Percentiles rank a stretch among this genome's conserved stretches.
Evolutionary conservation across 2,329 filamentous ascomycete species (phyloP).

Genomic region (Phaeosphaeriaceae sp.): DNA sequence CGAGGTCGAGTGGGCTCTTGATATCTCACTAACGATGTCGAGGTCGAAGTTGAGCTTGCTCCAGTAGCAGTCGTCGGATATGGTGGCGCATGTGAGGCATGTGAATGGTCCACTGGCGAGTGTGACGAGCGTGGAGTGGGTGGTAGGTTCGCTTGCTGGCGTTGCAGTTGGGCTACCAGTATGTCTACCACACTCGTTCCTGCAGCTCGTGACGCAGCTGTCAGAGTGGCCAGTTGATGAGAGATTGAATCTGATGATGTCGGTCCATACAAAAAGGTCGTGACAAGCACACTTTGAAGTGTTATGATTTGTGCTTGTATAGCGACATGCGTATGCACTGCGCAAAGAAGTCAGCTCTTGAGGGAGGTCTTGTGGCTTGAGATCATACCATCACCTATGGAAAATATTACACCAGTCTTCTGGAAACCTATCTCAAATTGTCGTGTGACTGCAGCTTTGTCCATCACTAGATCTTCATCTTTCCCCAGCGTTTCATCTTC

Average conservation of each 20-base stretch:
- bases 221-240: constrained; percentile 39
- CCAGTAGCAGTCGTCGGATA: constrained; percentile 22
- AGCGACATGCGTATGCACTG: constrained; percentile 41
- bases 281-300: constrained; percentile 41
- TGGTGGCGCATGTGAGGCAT: constrained; percentile 12
- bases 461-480: constrained; percentile 40
- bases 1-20: constrained; percentile 20
- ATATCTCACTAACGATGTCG: constrained; percentile 34
- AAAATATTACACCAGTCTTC: constrained; percentile 37
- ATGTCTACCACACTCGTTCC: constrained; percentile 38
- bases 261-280: constrained; percentile 46
- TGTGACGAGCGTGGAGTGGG: constrained; percentile 23
- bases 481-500: constrained; percentile 33
- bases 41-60: constrained; percentile 31
- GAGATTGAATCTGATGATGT: constrained; percentile 41
- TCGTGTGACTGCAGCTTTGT: constrained; percentile 41
- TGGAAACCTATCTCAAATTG: constrained; percentile 40
- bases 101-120: constrained; percentile 17
- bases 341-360: background rate
- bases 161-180: constrained; percentile 33
- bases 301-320: constrained; percentile 47
- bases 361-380: background rate
- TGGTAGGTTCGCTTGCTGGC: constrained; percentile 27
- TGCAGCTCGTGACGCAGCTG: constrained; percentile 40
- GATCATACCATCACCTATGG: constrained; percentile 42